A percentile compares a stretch with the other conserved stretches of the same genome.
Evolutionary conservation across 78 protist species (phyloP).

Genomic region (slime mould (Dictyostelium discoideum)): dicty_2.7 NC_007089.4:5163501-5164000

Average conservation of each 20-base stretch:
- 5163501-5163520: neutral
- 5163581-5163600: neutral
- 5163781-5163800: neutral
- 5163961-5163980: neutral
- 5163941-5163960: neutral
- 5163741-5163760: neutral
- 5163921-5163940: neutral
- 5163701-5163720: neutral
- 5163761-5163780: neutral
- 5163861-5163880: neutral
- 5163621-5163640: neutral
- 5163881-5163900: neutral
- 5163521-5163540: neutral
- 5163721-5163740: neutral
- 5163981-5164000: neutral
- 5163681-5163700: neutral
- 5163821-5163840: neutral
- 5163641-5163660: neutral
- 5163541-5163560: neutral
- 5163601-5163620: neutral
- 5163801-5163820: neutral
- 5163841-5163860: neutral
- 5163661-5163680: neutral
- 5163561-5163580: neutral
- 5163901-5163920: neutral